These are phyloP conservation scores for Lolium rigidum DNA, from an alignment of 176 grass and related monocot species.

Conservation along the genomic window DNA sequence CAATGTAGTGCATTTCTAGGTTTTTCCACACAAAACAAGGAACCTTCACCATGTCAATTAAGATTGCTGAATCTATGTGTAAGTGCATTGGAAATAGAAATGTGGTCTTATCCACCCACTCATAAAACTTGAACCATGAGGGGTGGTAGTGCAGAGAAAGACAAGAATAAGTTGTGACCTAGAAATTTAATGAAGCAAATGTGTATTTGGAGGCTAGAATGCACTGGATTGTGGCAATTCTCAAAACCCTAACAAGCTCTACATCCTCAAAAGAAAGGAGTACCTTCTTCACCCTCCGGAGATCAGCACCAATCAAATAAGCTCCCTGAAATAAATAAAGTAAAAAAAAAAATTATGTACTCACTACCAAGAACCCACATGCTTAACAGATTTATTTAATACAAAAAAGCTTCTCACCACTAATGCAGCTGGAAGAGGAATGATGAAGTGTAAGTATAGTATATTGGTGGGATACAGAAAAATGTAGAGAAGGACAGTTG, in stretches of 20 bases:
- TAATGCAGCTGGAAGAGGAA: constrained; percentile 81
- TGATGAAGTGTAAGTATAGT: constrained; percentile 68
- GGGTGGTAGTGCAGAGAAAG: neutral
- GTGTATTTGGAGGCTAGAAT: neutral
- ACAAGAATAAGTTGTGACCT: neutral
- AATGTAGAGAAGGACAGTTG: constrained; percentile 74
- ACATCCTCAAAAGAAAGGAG: neutral
- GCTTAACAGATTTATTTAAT: neutral
- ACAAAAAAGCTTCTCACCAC: constrained; percentile 51
- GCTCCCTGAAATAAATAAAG: constrained; percentile 65
- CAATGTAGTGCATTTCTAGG: neutral
- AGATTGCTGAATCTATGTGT: neutral
- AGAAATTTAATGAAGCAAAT: neutral
- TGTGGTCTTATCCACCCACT: neutral
- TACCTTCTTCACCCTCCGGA: constrained; percentile 74
- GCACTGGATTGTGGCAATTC: neutral
- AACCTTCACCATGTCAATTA: neutral
- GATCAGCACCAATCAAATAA: constrained; percentile 61
- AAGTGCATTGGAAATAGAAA: neutral
- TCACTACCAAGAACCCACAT: constrained; percentile 6
- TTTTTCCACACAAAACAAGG: neutral
- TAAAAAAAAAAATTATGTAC: neutral
- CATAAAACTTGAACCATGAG: neutral
- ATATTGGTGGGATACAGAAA: constrained; percentile 76
- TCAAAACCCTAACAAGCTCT: neutral